Percentiles rank a stretch among this genome's conserved stretches.
Conservation (phyloP, 1,284 basidiomycete genomes). For the Marasmius fiardii region DNA sequence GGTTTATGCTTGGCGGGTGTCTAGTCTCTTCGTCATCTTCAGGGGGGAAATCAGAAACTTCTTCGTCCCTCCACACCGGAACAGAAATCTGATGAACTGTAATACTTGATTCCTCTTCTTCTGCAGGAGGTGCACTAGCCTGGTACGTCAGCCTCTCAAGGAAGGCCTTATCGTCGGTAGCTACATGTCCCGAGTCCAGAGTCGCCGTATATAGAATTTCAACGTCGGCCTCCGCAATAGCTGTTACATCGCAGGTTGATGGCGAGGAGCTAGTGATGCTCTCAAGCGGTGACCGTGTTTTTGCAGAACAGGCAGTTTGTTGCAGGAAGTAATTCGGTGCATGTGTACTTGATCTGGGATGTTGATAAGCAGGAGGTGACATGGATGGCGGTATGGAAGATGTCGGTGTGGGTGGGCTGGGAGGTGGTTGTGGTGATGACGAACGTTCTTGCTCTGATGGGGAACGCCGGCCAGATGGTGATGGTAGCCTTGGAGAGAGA, state of each 20-base stretch:
- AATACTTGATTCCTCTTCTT: constrained; percentile 7
- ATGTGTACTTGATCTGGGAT: constrained; percentile 16
- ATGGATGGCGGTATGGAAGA: constrained; percentile 3
- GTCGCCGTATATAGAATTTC: constrained; percentile 22
- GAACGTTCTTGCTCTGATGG: not conserved
- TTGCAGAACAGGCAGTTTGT: constrained; percentile 6
- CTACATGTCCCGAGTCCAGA: constrained; percentile 55
- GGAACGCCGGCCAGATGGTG: not conserved
- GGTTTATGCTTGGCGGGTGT: constrained; percentile 1
- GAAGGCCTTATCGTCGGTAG: constrained; percentile 69
- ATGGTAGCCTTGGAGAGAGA: not conserved
- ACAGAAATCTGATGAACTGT: constrained; percentile 27
- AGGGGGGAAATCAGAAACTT: constrained; percentile 27
- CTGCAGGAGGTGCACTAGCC: constrained; percentile 52
- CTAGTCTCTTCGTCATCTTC: not conserved
- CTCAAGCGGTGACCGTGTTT: not conserved
- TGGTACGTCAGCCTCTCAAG: constrained; percentile 54
- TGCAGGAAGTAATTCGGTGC: not conserved
- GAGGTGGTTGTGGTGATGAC: not conserved
- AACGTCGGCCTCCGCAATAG: constrained; percentile 16
- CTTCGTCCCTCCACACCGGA: constrained; percentile 42
- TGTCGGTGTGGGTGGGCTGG: constrained; percentile 4
- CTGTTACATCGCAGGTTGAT: constrained; percentile 1
- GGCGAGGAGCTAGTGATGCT: constrained; percentile 12
- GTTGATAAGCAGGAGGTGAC: constrained; percentile 36